Percentiles rank a stretch among this genome's conserved stretches.
Conservation (phyloP, 495 filamentous ascomycete species). For the Neurospora tetraspora region DNA sequence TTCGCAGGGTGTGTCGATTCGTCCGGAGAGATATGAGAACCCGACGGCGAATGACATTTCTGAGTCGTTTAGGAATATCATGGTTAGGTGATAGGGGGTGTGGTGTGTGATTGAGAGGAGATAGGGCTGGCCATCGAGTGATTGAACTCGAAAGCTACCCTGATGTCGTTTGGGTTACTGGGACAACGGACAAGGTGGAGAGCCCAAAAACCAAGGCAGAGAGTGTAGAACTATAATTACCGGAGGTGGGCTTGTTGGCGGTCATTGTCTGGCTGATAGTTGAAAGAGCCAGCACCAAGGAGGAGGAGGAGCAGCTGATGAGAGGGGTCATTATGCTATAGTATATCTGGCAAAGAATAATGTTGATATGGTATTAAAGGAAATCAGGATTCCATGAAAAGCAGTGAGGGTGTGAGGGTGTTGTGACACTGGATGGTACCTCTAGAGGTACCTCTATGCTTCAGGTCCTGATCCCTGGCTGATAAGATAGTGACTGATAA, state of each 20-base stretch:
- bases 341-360: background rate
- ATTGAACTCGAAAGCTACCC: background rate
- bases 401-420: no score
- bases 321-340: background rate
- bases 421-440: background rate
- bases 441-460: no score
- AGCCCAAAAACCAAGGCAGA: background rate
- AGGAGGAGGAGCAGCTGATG: background rate
- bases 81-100: conserved; percentile 29
- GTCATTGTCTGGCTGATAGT: background rate
- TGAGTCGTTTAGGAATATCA: conserved; percentile 37
- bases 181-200: background rate
- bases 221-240: background rate
- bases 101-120: background rate
- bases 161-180: background rate
- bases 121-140: background rate
- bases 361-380: background rate
- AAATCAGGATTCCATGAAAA: background rate
- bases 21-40: conserved; percentile 18
- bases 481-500: background rate
- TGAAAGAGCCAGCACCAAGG: background rate
- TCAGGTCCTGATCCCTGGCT: background rate
- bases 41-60: conserved; percentile 35
- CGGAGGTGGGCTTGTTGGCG: background rate
- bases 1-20: conserved; percentile 37